Percentiles rank a stretch among this genome's conserved stretches.
phyloP scores from a whole-genome alignment of 2,329 filamentous ascomycete genomes.

The Pseudopithomyces chartarum region DNA sequence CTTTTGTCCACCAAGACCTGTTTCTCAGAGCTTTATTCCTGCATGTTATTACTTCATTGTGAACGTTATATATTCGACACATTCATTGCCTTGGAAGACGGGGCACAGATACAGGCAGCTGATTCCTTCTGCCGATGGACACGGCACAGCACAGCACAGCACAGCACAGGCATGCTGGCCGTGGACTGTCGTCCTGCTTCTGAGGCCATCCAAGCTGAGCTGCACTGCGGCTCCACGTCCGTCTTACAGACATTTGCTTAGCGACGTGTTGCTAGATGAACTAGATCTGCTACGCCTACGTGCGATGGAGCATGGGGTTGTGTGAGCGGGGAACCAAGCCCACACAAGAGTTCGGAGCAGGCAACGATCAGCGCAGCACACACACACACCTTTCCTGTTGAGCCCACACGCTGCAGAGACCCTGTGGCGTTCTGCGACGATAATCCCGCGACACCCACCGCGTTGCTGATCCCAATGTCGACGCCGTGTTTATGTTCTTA shows the following conservation, averaged over 20 bases:
- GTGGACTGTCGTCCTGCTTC: too few relatives aligned
- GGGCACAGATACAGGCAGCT: too few relatives aligned
- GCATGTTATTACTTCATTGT: neutral
- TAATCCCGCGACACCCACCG: neutral
- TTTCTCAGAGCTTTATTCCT: neutral
- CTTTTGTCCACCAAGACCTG: neutral
- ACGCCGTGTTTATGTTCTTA: neutral
- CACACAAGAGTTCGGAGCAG: neutral
- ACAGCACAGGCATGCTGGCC: too few relatives aligned
- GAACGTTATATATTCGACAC: too few relatives aligned
- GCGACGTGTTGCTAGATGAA: neutral
- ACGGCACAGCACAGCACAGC: too few relatives aligned
- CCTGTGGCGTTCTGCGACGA: neutral
- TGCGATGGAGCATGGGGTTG: neutral
- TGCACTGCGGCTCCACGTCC: neutral
- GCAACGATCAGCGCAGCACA: conserved; percentile 2
- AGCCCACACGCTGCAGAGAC: neutral
- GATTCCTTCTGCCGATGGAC: too few relatives aligned
- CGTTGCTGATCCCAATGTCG: neutral
- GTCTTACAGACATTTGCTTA: neutral
- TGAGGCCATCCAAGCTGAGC: neutral
- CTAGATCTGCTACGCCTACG: neutral
- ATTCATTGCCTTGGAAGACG: too few relatives aligned
- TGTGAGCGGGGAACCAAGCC: neutral
- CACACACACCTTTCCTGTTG: neutral